Base-by-base conservation (phyloP, 371 early-diverging fungal species). In the Mortierella sp. region DNA sequence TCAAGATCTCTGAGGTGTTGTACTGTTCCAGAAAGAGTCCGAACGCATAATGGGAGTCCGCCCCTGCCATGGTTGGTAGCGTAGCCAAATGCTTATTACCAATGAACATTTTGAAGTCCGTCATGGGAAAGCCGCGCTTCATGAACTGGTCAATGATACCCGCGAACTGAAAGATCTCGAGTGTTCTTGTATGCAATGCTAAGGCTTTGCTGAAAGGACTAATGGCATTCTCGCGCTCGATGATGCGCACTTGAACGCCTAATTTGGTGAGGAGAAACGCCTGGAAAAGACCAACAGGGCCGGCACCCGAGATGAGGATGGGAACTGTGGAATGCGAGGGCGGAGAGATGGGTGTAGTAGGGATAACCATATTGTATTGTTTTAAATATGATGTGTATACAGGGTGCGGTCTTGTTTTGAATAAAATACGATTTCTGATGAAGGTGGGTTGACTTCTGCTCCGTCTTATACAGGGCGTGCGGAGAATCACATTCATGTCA, bases 261-360 rank as follows among this genome's bases (percentile, higher is more conserved):
- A 70, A 60, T 39, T 65, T 60, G 27, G 78, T 59, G 39, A 80
- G 71, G 6, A 72, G 42, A 11, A 48, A 27, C 24, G 80, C 80
- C 11, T 56, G 46, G 17, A 53, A 51, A 11, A 80, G 64, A 5
- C 80, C 80, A 0, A 64, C 68, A 6, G 80, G 80, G 2, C 80
- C 76, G 2, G 50, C 76, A 21, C 76, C 80, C 17, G 64, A 60
- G 23, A 80, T 80, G 19, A 80, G 52, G 17, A 75, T 64, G n/a
- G 72, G 69, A 17, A 64, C 50, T 19, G 32, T 23, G 12, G 34
- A 30, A 2, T 6, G 0, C 15, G 55, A 23, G 2, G 26, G 21
- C 2, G 19, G 0, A 15, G 55, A 19, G 2, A n/a, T 19, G 47
- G 28, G 19, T 9, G 43, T 41, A 34, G 30, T 21, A 21, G 51